Base-by-base conservation (phyloP, 805 yeast species). In the Candida sanyiensis region DNA sequence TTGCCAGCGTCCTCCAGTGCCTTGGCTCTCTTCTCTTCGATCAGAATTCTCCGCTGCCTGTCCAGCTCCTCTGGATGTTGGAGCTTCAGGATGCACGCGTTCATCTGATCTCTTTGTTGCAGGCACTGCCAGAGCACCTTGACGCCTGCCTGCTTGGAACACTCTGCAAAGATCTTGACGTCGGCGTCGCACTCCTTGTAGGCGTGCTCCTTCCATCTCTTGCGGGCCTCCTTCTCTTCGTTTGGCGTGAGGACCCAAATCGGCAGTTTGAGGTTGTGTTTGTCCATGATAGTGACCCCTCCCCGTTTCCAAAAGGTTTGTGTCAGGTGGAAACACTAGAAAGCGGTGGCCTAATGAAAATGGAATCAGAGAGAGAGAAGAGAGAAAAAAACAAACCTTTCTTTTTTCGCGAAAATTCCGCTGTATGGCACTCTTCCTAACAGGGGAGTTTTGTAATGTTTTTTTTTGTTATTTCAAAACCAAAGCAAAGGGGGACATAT, bases 201-300 rank as follows among this genome's bases (percentile, higher is more conserved):
- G 0, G 90, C 75, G 51, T 68, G 67, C 42, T 65, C 70, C 57
- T 83, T 75, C 80, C 89, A 77, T 50, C 83, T 73, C 48, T 73
- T 77, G 51, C 83, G 75, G 25, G 82, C 78, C 42, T 77, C 73
- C 59, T 77, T 78, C 54, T 84, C 94, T 56, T 84, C 93, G 46
- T 70, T 72, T 11, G 93, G 90, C 0, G 85, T 73, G 17, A 84
- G 63, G 46, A 82, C 73, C 94, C 94, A 84, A 10, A 73, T 64
- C 1, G 94, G 94, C 20, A 83, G 62, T 46, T 57, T 62, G 5
- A 50, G 44, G 39, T 55, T 56, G 36, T 59, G 61, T 33, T 47
- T 48, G 10, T 51, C 56, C 56, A 51, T 51, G 23, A 18, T 15
- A 15, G n/a, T 6, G 18, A 13, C 13, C 25, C 11, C 8, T 22